Evolutionary conservation across 2,329 filamentous ascomycete genomes (phyloP), one percentile per base, ranked within the genome.

Genomic region (Aspergillus vadensis): DNA sequence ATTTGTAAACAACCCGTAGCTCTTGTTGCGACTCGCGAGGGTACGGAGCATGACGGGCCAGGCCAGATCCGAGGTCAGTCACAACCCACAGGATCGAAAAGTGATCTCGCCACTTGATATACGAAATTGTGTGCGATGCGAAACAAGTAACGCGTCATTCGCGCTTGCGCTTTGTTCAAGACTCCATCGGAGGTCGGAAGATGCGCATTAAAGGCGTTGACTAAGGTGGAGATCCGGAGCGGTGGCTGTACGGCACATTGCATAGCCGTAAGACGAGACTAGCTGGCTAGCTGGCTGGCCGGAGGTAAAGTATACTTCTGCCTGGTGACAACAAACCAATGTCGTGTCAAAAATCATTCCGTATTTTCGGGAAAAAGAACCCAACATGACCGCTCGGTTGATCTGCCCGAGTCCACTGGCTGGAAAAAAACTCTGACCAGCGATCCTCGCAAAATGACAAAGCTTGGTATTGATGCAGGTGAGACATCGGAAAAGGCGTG

Each of bases 131-230:
- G 25, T 30, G 47, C 47, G 25, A 50, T 50, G 47, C 47, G 47
- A 50, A 50, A 50, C 47, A 50, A 27, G 47, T 27, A 50, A 50
- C 47, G 47, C 47, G 47, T 50, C 23, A 50, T 32, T 50, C 15
- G 8, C 44, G 15, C 14, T 7, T 17, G 44, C 44, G 44, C 44
- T 49, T 17, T 6, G 15, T 10, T n/a, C 47, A 23, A 21, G 47
- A 8, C 15, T 27, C 47, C 47, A 30, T 50, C 47, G 47, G 47
- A 32, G 25, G 47, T 50, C 47, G 47, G 47, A 32, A 17, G 47
- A 49, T 49, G 47, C 23, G 47, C 47, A 32, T 6, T 6, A 17
- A 9, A 17, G n/a, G 47, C 47, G 47, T 50, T 50, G 47, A 50
- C 47, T 50, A 50, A 30, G 9, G 47, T 50, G 47, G 47, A 27